Percentiles rank a stretch among this genome's conserved stretches.
phyloP scores from a whole-genome alignment of 345 rosid genomes.

The Eucalyptus pauciflora region DNA sequence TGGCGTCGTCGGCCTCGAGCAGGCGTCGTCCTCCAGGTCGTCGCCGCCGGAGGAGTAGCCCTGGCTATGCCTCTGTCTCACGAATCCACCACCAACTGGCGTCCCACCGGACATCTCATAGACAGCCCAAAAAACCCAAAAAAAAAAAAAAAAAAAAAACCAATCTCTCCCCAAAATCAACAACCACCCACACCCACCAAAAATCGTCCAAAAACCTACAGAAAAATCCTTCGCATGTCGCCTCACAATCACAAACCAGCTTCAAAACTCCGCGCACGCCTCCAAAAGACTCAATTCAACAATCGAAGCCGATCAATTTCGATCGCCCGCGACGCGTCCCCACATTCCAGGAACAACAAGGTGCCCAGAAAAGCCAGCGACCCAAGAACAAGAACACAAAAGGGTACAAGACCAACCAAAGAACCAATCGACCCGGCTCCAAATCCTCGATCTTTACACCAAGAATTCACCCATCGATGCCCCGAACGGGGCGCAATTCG shows the following conservation, averaged over 20 bases:
- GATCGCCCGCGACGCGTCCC: not conserved
- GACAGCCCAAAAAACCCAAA: not conserved
- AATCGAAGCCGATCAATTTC: not conserved
- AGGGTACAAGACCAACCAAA: not conserved
- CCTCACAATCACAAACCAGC: not conserved
- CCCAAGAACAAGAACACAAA: not conserved
- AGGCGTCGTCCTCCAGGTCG: constrained; percentile 88
- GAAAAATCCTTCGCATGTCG: not conserved
- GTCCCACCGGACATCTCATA: constrained; percentile 83
- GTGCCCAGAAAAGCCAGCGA: not conserved
- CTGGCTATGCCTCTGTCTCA: constrained; percentile 93
- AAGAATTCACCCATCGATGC: not conserved
- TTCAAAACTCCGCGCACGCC: not conserved
- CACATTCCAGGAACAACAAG: not conserved
- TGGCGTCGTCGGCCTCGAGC: constrained; percentile 52
- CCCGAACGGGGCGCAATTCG: not conserved
- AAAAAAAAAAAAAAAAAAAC: not conserved
- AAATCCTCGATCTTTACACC: not conserved
- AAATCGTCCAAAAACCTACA: not conserved
- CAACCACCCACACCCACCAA: not conserved
- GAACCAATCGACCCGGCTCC: not conserved
- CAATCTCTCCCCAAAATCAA: not conserved
- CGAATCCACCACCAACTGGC: constrained; percentile 76
- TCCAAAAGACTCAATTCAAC: not conserved
- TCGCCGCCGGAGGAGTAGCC: constrained; percentile 87